phyloP scores from a whole-genome alignment of 139 green algal genomes.

The Choricystis sp. region DNA sequence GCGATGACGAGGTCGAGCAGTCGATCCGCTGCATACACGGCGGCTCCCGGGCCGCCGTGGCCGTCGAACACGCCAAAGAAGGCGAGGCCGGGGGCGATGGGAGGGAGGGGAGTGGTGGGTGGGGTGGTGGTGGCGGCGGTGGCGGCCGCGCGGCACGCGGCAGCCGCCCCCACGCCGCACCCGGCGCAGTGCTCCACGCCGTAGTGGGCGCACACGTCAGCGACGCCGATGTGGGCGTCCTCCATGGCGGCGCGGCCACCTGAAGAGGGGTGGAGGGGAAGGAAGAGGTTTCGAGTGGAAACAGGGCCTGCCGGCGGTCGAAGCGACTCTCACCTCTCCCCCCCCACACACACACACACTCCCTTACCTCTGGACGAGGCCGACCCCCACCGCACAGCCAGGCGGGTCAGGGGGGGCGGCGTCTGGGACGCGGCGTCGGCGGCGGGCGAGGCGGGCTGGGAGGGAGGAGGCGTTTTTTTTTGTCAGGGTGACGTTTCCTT shows the following conservation, averaged over 20 bases:
- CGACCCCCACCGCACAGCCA: background rate
- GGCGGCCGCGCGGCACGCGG: too few relatives aligned
- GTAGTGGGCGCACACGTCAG: background rate
- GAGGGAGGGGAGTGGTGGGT: too few relatives aligned
- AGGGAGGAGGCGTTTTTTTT: too few relatives aligned
- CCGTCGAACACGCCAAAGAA: background rate
- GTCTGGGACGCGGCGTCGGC: background rate
- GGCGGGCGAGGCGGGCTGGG: background rate
- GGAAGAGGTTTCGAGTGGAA: background rate
- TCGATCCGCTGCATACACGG: background rate
- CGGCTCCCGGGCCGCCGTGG: background rate
- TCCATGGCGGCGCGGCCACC: background rate
- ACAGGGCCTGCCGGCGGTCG: too few relatives aligned
- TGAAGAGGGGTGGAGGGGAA: background rate
- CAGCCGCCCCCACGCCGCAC: too few relatives aligned
- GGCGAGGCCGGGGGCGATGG: background rate
- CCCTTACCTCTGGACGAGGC: background rate
- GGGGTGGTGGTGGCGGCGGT: too few relatives aligned
- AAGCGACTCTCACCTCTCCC: too few relatives aligned
- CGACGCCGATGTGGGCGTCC: background rate
- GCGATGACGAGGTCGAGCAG: background rate
- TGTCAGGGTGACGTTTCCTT: too few relatives aligned
- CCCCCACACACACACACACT: too few relatives aligned
- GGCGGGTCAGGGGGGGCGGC: background rate
- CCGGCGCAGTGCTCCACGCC: background rate